Base-by-base conservation (phyloP, 2,329 filamentous ascomycete genomes). In the Aureobasidium lini region DNA sequence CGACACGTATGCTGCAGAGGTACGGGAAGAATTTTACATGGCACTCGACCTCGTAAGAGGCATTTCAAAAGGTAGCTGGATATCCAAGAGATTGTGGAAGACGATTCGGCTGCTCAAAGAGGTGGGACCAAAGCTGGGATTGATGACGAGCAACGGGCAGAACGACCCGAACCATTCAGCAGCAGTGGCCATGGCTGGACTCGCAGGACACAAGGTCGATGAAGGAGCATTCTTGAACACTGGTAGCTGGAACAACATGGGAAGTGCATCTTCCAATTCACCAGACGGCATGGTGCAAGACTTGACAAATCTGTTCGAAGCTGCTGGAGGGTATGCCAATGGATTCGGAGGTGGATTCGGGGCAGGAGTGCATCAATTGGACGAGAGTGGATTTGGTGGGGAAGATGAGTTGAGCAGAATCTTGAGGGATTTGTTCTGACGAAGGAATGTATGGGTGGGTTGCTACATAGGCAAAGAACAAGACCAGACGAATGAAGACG, bases 11-110 rank as follows among this genome's bases (percentile, higher is more conserved):
- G 87, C 84, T 65, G 76, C 80, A 9, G 72, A 79, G 28, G 90
- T 87, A 63, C 81, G 88, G 16, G 83, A 88, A 46, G 88, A 92
- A 70, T 92, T 92, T 68, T 90, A 90, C 74, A 84, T 88, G 79
- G 87, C 86, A 0, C 79, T 92, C 1, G 86, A 90, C 57, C 76
- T 92, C 3, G 83, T 92, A 40, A 86, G 88, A 62, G 85, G 87
- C 58, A 79, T 92, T 59, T 88, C 85, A 3, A 82, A 83, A 32
- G 85, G 86, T 66, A 88, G 84, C 29, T 89, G 83, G 75, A 84
- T 90, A 2, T 87, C 84, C 6, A 85, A 88, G 65, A 80, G 88
- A 1, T 75, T 92, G 1, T 92, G 88, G 88, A 81, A 82, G 63
- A 89, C 85, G 0, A 84, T 90, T 56, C 80, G 81, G 44, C 83